Conservation (phyloP, 768 basidiomycete genomes). For the Hydnum rufescens region DNA sequence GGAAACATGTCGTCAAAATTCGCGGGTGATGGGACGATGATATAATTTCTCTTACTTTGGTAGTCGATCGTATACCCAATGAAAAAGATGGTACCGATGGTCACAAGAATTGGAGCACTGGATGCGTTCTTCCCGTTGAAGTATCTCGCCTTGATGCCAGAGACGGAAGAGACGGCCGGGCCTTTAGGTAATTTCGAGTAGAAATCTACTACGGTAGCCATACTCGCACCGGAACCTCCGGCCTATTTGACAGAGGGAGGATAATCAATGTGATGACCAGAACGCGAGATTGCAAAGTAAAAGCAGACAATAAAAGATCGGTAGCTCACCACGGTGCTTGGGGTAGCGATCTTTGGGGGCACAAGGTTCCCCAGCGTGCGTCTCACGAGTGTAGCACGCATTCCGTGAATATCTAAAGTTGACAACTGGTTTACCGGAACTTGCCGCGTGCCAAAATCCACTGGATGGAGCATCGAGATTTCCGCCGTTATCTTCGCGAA, state of each 20-base stretch:
- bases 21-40: slow-evolving; percentile 9
- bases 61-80: slow-evolving; percentile 80
- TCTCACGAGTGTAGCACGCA: slow-evolving; percentile 71
- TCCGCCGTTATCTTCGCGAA: too few species aligned
- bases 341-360: slow-evolving; percentile 90
- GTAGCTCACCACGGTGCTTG: slow-evolving; percentile 57
- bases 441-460: too few species aligned
- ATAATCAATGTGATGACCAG: background rate
- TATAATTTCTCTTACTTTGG: slow-evolving; percentile 41
- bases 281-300: background rate
- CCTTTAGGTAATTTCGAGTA: slow-evolving; percentile 96
- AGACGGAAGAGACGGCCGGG: slow-evolving; percentile 31
- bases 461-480: too few species aligned
- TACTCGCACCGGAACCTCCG: slow-evolving; percentile 60
- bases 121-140: slow-evolving; percentile 79
- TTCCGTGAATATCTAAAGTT: too few species aligned
- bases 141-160: slow-evolving; percentile 56
- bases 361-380: slow-evolving; percentile 70
- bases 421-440: too few species aligned
- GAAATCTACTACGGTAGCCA: slow-evolving; percentile 76
- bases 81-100: slow-evolving; percentile 46
- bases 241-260: slow-evolving; percentile 22
- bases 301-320: slow-evolving; percentile 4
- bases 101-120: slow-evolving; percentile 40
- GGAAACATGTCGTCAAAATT: slow-evolving; percentile 3